These are phyloP conservation scores for Skeletonema marinoi DNA, from an alignment of 108 stramenopile genomes.

Conservation along the genomic window DNA sequence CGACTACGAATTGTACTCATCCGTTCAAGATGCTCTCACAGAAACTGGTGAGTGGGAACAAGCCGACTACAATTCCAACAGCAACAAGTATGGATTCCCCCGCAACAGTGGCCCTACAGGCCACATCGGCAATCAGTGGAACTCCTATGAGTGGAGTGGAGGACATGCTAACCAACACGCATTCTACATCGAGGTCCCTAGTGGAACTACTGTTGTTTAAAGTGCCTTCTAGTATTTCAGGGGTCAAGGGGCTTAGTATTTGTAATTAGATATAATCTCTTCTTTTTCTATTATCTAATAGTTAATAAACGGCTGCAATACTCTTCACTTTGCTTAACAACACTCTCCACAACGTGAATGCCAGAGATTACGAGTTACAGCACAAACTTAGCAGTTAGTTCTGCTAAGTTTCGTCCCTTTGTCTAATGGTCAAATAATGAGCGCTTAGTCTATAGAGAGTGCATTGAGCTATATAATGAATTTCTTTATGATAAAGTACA, in stretches of 20 bases:
- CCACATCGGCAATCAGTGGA: slow-evolving; percentile 14
- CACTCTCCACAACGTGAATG: too few relatives aligned
- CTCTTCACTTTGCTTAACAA: too few relatives aligned
- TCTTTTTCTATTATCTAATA: too few relatives aligned
- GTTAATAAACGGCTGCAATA: too few relatives aligned
- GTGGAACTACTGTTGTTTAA: background rate
- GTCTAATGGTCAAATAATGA: too few relatives aligned
- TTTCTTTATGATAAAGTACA: background rate
- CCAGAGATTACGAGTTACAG: too few relatives aligned
- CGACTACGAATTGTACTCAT: slow-evolving; percentile 47
- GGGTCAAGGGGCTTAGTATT: background rate
- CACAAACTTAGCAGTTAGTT: too few relatives aligned
- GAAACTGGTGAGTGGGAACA: slow-evolving; percentile 23
- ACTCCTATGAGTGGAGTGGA: slow-evolving; percentile 11
- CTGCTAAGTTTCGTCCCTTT: too few relatives aligned
- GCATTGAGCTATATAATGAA: too few relatives aligned
- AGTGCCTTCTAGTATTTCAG: background rate
- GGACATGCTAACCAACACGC: slow-evolving; percentile 23
- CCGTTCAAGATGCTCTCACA: slow-evolving; percentile 37
- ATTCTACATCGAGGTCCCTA: slow-evolving; percentile 32
- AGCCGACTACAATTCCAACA: slow-evolving; percentile 30
- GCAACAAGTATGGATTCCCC: slow-evolving; percentile 30
- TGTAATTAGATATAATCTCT: background rate
- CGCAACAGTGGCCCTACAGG: slow-evolving; percentile 17
- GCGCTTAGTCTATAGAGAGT: too few relatives aligned